These are phyloP conservation scores for Trametes punicea DNA, from an alignment of 768 basidiomycete species.

Conservation along the genomic window DNA sequence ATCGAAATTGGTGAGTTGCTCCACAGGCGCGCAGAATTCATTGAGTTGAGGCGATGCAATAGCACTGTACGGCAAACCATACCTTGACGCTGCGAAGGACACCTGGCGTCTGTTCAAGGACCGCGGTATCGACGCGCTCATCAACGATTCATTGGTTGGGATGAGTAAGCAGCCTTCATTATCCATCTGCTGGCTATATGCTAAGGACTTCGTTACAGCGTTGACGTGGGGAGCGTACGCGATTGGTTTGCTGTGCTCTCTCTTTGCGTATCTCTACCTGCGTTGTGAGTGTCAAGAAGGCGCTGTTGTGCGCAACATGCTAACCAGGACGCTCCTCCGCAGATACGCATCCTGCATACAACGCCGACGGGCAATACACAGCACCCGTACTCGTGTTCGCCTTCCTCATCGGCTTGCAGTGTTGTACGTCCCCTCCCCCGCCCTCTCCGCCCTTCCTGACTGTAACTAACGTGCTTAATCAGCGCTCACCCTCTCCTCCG, in stretches of 20 bases:
- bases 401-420: constrained; percentile 74
- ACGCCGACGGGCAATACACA: constrained; percentile 70
- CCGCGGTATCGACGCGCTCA: constrained; percentile 75
- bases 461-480: neutral
- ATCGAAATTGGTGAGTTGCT: constrained; percentile 67
- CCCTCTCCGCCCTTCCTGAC: neutral
- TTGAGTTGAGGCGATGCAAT: neutral
- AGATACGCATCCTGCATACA: constrained; percentile 78
- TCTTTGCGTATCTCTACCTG: constrained; percentile 78
- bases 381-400: constrained; percentile 75
- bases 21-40: neutral
- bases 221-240: constrained; percentile 79
- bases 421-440: constrained; percentile 41
- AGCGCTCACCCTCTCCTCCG: constrained; percentile 68
- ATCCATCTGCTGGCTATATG: neutral
- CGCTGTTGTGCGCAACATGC: neutral
- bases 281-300: constrained; percentile 44
- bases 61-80: constrained; percentile 85
- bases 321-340: constrained; percentile 2
- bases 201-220: constrained; percentile 37
- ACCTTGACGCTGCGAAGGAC: constrained; percentile 77
- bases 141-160: constrained; percentile 80
- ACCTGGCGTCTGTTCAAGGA: constrained; percentile 78
- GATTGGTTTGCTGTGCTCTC: constrained; percentile 66
- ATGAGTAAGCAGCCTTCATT: constrained; percentile 51